Conservation (phyloP, 2,329 filamentous ascomycete species). For the Pseudogymnoascus sp. region DNA sequence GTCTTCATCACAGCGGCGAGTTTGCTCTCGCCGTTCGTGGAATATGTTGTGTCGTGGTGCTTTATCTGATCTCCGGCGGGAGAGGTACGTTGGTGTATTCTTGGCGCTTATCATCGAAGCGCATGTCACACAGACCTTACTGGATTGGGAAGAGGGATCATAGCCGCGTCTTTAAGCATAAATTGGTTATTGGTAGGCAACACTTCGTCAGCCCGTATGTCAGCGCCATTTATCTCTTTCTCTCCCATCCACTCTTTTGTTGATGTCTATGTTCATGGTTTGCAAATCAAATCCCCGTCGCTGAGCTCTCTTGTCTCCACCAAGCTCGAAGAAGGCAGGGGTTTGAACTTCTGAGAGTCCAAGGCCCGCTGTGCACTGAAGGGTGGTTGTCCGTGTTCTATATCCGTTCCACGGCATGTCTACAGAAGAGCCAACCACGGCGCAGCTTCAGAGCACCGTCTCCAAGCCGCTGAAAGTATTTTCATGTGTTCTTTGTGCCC, state of each 20-base stretch:
- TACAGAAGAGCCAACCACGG: not conserved
- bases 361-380: not conserved
- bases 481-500: slow-evolving; percentile 26
- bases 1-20: not conserved
- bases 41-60: not conserved
- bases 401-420: not conserved
- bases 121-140: not conserved
- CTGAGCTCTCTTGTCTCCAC: not conserved
- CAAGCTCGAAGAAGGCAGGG: not conserved
- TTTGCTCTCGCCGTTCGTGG: not conserved
- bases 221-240: not conserved
- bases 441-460: not conserved
- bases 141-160: not conserved
- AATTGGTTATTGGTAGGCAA: not conserved
- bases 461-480: not conserved
- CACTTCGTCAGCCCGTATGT: not conserved
- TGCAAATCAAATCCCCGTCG: not conserved
- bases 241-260: not conserved
- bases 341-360: not conserved
- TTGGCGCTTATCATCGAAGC: not conserved
- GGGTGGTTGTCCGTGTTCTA: not conserved
- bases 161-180: not conserved
- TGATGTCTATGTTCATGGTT: not conserved
- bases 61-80: not conserved
- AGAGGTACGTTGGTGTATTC: not conserved